Evolutionary conservation across 768 basidiomycete genomes (phyloP), one percentile per base, ranked within the genome.

Genomic region (Melanogaster broomeanus): DNA sequence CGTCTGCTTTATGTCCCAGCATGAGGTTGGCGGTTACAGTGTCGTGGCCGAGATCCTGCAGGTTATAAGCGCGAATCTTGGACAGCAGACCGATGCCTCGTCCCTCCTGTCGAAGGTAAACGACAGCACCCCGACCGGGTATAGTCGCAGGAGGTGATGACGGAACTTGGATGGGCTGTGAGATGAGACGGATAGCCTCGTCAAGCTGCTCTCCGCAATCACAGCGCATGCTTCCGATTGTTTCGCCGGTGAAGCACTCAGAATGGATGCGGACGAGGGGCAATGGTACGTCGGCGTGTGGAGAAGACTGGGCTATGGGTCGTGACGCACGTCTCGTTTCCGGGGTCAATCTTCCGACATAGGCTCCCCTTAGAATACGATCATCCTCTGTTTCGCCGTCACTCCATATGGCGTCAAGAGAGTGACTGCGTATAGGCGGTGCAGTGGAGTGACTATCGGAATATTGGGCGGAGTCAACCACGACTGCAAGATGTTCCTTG

Each of bases 191-290:
- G 55, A 98, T 85, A n/a, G 97, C 93, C 67, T 98, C 96, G 71
- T 98, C 95, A 4, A 99, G 79, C 69, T 99, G 97, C 71, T 98
- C 95, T 13, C 97, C 97, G 64, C 97, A 99, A 69, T 99, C 97
- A 66, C 97, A 99, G 28, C 97, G 88, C 90, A 97, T 94, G 77
- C 93, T 86, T 24, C 97, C 97, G 52, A 98, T 83, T 8, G 95
- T 98, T 71, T 98, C 97, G 25, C 97, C 97, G 0, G 97, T 99
- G 73, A 93, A 98, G 69, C 97, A 99, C 69, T 99, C 97, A 25
- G 93, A 97, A 71, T 99, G 97, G 45, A 99, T 93, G 34, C 97
- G 86, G 39, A 99, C 85, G 45, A 98, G 82, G 0, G 97, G 93
- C 0, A 86, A 71, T 2, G 88, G 88, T 31, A 86, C 65, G 50